Evolutionary conservation across 2,329 filamentous ascomycete genomes (phyloP).

Genomic region (Whalleya microplaca): DNA sequence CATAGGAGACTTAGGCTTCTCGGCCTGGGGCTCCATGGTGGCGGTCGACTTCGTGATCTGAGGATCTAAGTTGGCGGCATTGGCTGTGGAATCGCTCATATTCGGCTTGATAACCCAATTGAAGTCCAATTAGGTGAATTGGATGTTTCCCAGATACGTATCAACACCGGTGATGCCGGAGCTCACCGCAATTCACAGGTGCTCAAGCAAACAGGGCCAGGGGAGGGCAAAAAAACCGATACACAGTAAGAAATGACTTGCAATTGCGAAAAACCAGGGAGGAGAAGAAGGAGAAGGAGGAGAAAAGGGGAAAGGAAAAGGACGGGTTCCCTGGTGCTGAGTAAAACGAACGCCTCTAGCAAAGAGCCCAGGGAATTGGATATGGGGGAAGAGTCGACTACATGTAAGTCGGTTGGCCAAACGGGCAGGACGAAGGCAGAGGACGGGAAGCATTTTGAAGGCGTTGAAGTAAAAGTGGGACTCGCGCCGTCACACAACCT

Average conservation of each 20-base stretch:
- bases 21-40: slow-evolving; percentile 13
- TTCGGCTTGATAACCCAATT: slow-evolving; percentile 13
- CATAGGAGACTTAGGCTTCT: slow-evolving; percentile 13
- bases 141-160: neutral
- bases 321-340: slow-evolving; percentile 1
- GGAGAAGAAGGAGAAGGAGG: neutral
- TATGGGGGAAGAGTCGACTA: slow-evolving; percentile 18
- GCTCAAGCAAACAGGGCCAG: neutral
- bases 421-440: neutral
- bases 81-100: slow-evolving; percentile 21
- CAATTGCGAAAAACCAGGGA: neutral
- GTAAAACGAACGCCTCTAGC: slow-evolving; percentile 23
- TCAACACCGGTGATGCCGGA: slow-evolving; percentile 3
- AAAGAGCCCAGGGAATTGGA: slow-evolving; percentile 11
- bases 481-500: neutral
- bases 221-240: slow-evolving; percentile 9
- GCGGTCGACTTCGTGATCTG: slow-evolving; percentile 20
- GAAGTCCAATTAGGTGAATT: slow-evolving; percentile 1
- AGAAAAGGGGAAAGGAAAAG: neutral
- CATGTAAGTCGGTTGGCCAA: slow-evolving; percentile 13
- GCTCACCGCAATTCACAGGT: slow-evolving; percentile 3
- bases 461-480: slow-evolving; percentile 26
- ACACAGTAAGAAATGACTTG: slow-evolving; percentile 22
- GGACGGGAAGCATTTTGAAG: slow-evolving; percentile 22
- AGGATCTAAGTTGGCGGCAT: slow-evolving; percentile 21